phyloP scores from a whole-genome alignment of 768 basidiomycete genomes.

The Termitomyces sp. region DNA sequence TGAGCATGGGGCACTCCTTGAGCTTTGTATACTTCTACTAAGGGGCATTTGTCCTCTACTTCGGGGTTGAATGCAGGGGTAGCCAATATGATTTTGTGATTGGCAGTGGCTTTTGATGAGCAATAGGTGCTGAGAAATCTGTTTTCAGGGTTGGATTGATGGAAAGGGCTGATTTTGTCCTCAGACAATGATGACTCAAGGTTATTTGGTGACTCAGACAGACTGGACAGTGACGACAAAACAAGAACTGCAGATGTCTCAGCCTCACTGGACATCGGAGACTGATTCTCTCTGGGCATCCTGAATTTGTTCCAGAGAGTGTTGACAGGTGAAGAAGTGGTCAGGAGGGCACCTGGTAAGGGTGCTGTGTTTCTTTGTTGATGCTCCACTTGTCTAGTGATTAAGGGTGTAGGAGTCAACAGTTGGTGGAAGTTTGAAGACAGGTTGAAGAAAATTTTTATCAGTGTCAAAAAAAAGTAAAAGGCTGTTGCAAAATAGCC shows the following conservation, averaged over 20 bases:
- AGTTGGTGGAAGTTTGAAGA: not conserved
- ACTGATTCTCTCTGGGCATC: not conserved
- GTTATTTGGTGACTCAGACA: not conserved
- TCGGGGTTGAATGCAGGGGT: no score
- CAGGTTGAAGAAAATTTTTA: not conserved
- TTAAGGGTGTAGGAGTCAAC: not conserved
- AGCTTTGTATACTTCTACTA: constrained; percentile 11
- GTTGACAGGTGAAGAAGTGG: no score
- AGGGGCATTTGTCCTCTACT: not conserved
- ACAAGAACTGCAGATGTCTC: not conserved
- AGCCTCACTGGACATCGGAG: no score
- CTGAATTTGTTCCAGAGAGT: no score
- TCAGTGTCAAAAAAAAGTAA: not conserved
- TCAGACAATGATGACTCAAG: not conserved
- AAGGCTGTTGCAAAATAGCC: no score
- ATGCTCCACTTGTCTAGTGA: not conserved
- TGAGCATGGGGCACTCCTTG: no score
- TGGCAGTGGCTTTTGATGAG: no score
- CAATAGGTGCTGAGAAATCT: not conserved
- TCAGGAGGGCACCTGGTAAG: no score
- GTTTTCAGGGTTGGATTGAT: not conserved
- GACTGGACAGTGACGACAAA: not conserved
- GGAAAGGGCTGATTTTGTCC: not conserved
- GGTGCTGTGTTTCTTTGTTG: not conserved
- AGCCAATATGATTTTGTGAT: no score